Evolutionary conservation across 164 flowering plant genomes (phyloP), one percentile per base, ranked within the genome.

Genomic region (Stephania cephalantha): DNA sequence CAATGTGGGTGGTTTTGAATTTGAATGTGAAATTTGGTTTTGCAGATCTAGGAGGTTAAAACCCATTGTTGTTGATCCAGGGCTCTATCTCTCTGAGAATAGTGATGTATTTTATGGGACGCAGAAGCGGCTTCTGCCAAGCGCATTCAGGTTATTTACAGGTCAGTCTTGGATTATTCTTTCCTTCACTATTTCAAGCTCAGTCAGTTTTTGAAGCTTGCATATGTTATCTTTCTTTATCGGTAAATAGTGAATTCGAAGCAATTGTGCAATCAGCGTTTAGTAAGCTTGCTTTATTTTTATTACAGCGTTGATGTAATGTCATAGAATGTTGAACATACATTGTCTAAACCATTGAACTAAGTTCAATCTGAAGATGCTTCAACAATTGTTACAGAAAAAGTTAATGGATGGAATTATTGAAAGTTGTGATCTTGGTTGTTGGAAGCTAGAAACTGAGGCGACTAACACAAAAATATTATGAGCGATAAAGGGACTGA

Each of bases 51-150:
- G 81, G 70, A 87, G 79, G 71, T 80, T 95, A 84, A 95, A 81
- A 78, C 88, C 90, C 1, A 87, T 93, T 70, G 83, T 90, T 77
- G 91, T 95, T 77, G 99, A 95, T 84, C 97, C 96, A 0, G 94
- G 95, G 74, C 87, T 95, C 55, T 93, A 88, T 85, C 88, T 91
- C 45, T 72, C 85, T 7, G 87, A 85, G 25, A 82, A 86, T 75
- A 81, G 81, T 76, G 88, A 81, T 44, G 79, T 91, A 79, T 93
- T 88, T 75, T 90, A 86, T 82, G 97, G 87, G 12, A 82, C 91
- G 29, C 96, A 93, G 55, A 93, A 89, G 81, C 88, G 97, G 72
- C 84, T 84, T 0, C 79, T 93, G 81, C 99, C 99, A 12, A 85
- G 81, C 80, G 88, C 96, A 0, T 95, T 78, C 75, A 90, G 82